These are phyloP conservation scores for Trichoderma atroviride DNA, from an alignment of 2,329 filamentous ascomycete species.

Conservation along the genomic window DNA sequence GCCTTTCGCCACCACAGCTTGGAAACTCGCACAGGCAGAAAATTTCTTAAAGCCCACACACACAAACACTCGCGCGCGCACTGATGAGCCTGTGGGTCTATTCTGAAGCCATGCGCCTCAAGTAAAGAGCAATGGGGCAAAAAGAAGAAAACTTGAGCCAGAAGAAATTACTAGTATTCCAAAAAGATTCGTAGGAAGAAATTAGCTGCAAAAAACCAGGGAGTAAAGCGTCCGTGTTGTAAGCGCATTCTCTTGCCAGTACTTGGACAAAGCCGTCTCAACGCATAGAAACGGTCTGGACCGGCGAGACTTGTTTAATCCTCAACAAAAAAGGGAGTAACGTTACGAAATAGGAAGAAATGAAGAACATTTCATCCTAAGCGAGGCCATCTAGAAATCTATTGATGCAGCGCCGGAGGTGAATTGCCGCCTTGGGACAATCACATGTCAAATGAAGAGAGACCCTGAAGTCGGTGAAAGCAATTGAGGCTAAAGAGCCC, in stretches of 20 bases:
- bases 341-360: not conserved
- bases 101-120: not conserved
- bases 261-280: not conserved
- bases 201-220: not conserved
- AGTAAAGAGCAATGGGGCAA: conserved; percentile 8
- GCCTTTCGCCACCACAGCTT: conserved; percentile 1
- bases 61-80: not conserved
- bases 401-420: not conserved
- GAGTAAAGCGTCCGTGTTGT: not conserved
- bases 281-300: not conserved
- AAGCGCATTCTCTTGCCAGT: not conserved
- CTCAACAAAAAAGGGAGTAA: conserved; percentile 1
- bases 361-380: not conserved
- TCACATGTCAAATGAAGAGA: conserved; percentile 9
- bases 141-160: not conserved
- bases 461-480: not conserved
- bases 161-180: no score
- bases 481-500: not conserved
- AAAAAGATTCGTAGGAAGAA: no score
- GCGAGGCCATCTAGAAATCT: not conserved
- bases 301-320: not conserved
- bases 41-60: conserved; percentile 11
- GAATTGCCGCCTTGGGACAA: not conserved
- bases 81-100: conserved; percentile 16
- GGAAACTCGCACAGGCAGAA: conserved; percentile 6